A percentile compares a stretch with the other conserved stretches of the same genome.
phyloP scores from a whole-genome alignment of 768 basidiomycete genomes.

The Hericium rajendrae region DNA sequence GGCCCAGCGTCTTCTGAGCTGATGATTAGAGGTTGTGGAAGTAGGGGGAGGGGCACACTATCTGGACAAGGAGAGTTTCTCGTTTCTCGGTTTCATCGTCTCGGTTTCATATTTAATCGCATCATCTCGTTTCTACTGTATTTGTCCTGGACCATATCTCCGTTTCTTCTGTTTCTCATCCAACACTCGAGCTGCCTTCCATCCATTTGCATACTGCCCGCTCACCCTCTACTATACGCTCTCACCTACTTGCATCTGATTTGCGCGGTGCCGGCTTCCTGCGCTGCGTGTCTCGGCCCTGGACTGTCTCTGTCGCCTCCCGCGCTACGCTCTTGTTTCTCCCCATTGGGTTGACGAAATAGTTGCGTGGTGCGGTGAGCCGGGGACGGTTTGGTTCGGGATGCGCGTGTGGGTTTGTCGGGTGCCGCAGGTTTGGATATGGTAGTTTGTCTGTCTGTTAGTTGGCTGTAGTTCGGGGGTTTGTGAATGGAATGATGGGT shows the following conservation, averaged over 20 bases:
- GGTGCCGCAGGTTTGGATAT: not conserved
- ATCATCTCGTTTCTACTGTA: constrained; percentile 6
- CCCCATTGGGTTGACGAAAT: constrained; percentile 40
- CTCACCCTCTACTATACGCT: not conserved
- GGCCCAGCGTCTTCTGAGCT: not conserved
- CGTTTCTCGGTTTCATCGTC: constrained; percentile 11
- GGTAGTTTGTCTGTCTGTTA: not conserved
- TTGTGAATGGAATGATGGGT: not conserved
- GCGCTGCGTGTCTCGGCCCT: not conserved
- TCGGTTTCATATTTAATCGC: constrained; percentile 7
- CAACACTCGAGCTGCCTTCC: not conserved
- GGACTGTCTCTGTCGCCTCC: constrained; percentile 24
- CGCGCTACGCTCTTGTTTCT: constrained; percentile 27
- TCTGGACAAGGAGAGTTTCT: constrained; percentile 2
- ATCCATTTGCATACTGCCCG: not conserved
- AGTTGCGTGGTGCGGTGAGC: constrained; percentile 33
- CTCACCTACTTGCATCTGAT: not conserved
- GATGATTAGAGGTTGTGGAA: not conserved
- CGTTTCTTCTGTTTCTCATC: not conserved
- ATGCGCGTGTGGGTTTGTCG: not conserved
- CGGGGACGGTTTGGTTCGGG: constrained; percentile 22
- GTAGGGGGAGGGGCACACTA: not conserved
- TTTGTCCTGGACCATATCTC: constrained; percentile 6
- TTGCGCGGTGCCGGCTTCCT: constrained; percentile 3
- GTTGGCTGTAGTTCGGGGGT: not conserved